These are phyloP conservation scores for Groenewaldozyma sp. DNA, from an alignment of 1,139 yeast species.

Conservation along the genomic window DNA sequence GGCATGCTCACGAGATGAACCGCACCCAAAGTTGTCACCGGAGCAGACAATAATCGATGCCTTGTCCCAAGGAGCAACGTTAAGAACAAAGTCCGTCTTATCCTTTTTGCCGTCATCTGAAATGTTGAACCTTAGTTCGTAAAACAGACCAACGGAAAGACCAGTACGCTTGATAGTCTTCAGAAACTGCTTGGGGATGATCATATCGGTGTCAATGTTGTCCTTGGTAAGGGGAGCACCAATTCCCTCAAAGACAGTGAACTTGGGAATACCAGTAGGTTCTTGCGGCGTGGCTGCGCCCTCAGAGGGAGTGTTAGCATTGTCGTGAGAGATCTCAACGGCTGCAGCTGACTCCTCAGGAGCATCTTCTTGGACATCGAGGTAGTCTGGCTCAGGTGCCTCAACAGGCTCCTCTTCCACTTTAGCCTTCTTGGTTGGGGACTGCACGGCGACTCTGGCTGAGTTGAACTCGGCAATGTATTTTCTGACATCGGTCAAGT, in stretches of 20 bases:
- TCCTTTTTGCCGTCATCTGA: slow-evolving; percentile 56
- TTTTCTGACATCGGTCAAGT: slow-evolving; percentile 81
- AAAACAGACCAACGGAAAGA: slow-evolving; percentile 76
- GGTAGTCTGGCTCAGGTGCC: slow-evolving; percentile 11
- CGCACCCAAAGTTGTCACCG: slow-evolving; percentile 98
- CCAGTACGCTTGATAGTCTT: slow-evolving; percentile 98
- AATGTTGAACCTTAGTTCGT: slow-evolving; percentile 64
- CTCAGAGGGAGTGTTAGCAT: slow-evolving; percentile 17
- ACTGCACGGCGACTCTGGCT: slow-evolving; percentile 33
- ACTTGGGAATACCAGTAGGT: slow-evolving; percentile 60
- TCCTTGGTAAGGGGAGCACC: slow-evolving; percentile 94
- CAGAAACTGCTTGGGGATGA: slow-evolving; percentile 94
- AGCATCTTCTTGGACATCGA: slow-evolving; percentile 16
- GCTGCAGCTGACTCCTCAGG: slow-evolving; percentile 21
- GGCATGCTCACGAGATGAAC: slow-evolving; percentile 98
- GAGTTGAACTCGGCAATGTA: slow-evolving; percentile 53
- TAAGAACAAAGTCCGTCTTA: slow-evolving; percentile 80
- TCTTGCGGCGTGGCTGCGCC: slow-evolving; percentile 32
- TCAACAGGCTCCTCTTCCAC: slow-evolving; percentile 6
- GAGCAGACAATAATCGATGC: slow-evolving; percentile 83
- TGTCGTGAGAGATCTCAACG: slow-evolving; percentile 20
- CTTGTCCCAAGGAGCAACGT: slow-evolving; percentile 68
- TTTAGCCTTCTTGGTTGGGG: slow-evolving; percentile 18
- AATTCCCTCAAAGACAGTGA: slow-evolving; percentile 65
- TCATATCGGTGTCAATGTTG: slow-evolving; percentile 96